Evolutionary conservation across 305 asterid species (phyloP), one percentile per base, ranked within the genome.

Genomic region (Fraxinus baroniana): DNA sequence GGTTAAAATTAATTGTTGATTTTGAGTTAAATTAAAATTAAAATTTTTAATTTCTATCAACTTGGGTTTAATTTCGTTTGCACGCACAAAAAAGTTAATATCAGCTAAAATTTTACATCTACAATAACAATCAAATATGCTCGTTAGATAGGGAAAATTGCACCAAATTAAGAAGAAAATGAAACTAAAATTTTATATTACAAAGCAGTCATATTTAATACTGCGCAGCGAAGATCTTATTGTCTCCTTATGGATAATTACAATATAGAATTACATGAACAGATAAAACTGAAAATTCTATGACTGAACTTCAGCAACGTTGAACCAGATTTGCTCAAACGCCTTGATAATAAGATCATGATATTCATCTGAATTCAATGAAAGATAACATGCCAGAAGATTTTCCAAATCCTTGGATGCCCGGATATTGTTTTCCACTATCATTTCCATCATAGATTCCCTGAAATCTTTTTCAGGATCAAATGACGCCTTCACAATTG

Each of bases 361-460:
- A 85, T 92, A 93, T 78, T 90, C 95, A 86, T 89, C 85, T 2
- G 95, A 86, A 79, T 95, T 95, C 37, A 95, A 80, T 0, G 98
- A 90, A 17, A 94, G 94, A 76, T 92, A 94, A 62, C 96, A 93
- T 62, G 98, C 95, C 62, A 94, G 96, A 82, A 95, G 93, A 1
- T 95, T 91, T 81, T 93, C 98, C 78, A 95, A 83, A 3, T 93
- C 98, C 84, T 87, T 93, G 0, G 98, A 87, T 4, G 86, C 87
- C 79, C 84, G 85, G 1, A 92, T 91, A 30, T 92, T 88, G 44
- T 95, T 93, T 86, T 95, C 97, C 76, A 85, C 89, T 2, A 95
- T 88, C 98, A 95, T 95, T 81, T 95, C 98, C 90, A 89, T 80
- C 98, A 93, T 95, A 0, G 98, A 95, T 0, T 95, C 97, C 78